Base-by-base conservation (phyloP, 2,329 filamentous ascomycete genomes). In the Venturia carpophila region DNA sequence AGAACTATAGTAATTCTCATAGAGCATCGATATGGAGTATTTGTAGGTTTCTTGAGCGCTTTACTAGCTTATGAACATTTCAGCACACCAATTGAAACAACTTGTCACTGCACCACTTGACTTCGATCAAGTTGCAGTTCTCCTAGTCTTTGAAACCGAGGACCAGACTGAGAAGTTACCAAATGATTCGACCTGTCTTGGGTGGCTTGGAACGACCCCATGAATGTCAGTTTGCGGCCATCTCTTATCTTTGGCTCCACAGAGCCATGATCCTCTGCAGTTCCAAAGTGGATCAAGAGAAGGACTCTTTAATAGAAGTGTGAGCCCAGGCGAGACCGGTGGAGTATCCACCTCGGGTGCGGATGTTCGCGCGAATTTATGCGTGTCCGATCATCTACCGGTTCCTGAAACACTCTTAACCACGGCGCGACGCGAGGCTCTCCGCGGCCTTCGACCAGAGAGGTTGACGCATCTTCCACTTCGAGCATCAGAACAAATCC, bases 241-340 rank as follows among this genome's bases (percentile, higher is more conserved):
- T n/a, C 30, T 37, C 52, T 34, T 34, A 58, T 37, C 52, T 34
- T 37, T 34, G 27, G 37, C 52, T 58, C 52, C 52, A 58, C 52
- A n/a, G 30, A 58, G 30, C 27, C 30, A 58, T 37, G 37, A 13
- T 27, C 27, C 30, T 37, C 30, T 19, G 17, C 52, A n/a, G 17
- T 15, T 19, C n/a, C 17, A n/a, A n/a, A 27, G n/a, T 47, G 45
- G n/a, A 24, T 47, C 19, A 47, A 47, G 45, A 58, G 37, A 27
- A n/a, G 30, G 52, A 37, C 17, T 58, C 5, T 15, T 19, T 37
- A 11, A 27, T 30, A 21, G 7, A 21, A 47, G 7, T 10, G 24
- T 11, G 27, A n/a, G 13, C 5, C 30, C 17, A 37, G 27, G 52
- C 52, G 52, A 37, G 4, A 1, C 21, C 24, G 24, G 24, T 4